These are phyloP conservation scores for Stentor roeselii DNA, from an alignment of 73 alveolate genomes.

Conservation along the genomic window DNA sequence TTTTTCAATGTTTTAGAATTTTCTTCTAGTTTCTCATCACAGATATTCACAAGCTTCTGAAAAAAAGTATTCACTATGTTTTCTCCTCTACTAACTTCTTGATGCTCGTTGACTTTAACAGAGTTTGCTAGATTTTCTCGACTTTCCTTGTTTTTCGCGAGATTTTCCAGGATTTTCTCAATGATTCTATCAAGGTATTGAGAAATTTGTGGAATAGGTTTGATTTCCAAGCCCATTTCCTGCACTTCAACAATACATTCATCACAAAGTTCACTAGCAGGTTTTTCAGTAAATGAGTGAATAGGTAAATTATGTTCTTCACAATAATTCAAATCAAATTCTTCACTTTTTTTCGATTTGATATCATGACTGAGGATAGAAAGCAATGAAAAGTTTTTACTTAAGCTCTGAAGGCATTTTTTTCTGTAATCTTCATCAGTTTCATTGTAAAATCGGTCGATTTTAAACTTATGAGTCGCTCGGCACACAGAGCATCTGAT, in stretches of 20 bases:
- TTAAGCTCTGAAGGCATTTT: slow-evolving; percentile 5
- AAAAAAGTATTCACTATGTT: background rate
- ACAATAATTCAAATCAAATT: background rate
- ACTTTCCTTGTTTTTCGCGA: background rate
- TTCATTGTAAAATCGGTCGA: slow-evolving; percentile 4
- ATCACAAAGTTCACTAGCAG: slow-evolving; percentile 9
- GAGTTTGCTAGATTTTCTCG: no score
- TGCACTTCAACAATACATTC: slow-evolving; percentile 13
- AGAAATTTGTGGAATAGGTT: slow-evolving; percentile 23
- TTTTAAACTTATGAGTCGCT: background rate
- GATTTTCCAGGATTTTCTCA: background rate
- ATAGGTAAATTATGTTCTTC: slow-evolving; percentile 17
- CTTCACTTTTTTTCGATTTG: background rate
- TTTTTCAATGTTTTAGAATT: background rate
- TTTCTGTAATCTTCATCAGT: background rate
- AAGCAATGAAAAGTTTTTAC: slow-evolving; percentile 29
- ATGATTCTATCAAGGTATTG: background rate
- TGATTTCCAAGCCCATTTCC: background rate
- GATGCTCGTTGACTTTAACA: no score
- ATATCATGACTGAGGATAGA: background rate
- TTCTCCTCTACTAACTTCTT: no score
- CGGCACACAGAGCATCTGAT: slow-evolving; percentile 16
- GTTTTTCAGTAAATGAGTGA: slow-evolving; percentile 29
- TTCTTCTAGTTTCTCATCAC: background rate
- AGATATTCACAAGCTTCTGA: background rate